Base-by-base conservation (phyloP, 345 rosid genomes). In the Aquilaria malaccensis region DNA sequence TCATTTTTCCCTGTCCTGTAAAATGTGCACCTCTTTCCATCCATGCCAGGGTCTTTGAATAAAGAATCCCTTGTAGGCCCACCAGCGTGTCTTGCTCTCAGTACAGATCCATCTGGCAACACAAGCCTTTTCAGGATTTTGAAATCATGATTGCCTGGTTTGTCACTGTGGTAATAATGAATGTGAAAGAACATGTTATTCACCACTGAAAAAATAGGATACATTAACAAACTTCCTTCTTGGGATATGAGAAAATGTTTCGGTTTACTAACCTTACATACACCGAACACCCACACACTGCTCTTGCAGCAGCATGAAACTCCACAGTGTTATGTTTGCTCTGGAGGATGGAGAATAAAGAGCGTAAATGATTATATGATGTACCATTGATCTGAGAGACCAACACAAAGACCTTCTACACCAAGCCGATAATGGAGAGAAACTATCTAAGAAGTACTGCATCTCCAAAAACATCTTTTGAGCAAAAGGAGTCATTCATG, bases 51-150 rank as follows among this genome's bases (percentile, higher is more conserved):
- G 61, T 84, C 90, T 60, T 59, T 60, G 43, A 82, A 86, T 48
- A 86, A 65, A 74, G 86, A 84, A 74, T 84, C 90, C 50, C 80
- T 72, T 6, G 88, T 86, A 10, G 90, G 94, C 53, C 88, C 79
- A 31, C 94, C 94, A 4, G 80, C 79, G 57, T 75, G 65, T 77
- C 66, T 80, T 49, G 86, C 90, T 77, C 90, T 84, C 45, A 86
- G 62, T 54, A 84, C 66, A 13, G 88, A 82, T 15, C 90, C 90
- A 61, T 84, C 85, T 22, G 78, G 80, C 66, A 84, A 63, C 10
- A 84, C 94, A 61, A 86, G 75, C 74, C 73, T 82, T 61, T 70
- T 86, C 10, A 86, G 77, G 58, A 86, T 75, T 59, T 86, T 61
- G 60, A 81, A 76, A 70, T 80, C 82, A 60, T 76, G 84, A 68